A percentile compares a stretch with the other conserved stretches of the same genome.
phyloP scores from a whole-genome alignment of 768 basidiomycete genomes.

The Amanita rimosa region DNA sequence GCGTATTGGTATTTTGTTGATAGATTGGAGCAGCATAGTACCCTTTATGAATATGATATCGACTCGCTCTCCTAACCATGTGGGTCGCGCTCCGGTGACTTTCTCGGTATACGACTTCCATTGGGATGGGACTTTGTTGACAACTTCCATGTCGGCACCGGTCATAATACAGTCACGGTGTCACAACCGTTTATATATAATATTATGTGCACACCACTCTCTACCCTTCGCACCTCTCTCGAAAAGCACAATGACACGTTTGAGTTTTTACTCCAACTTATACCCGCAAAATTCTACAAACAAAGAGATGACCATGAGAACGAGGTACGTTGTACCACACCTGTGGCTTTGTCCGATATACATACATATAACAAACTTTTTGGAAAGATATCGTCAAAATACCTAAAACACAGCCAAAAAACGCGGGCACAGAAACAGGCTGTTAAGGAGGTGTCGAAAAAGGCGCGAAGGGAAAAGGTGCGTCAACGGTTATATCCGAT shows the following conservation, averaged over 20 bases:
- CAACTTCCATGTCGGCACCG: no score
- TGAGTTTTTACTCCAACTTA: constrained; percentile 70
- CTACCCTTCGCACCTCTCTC: constrained; percentile 47
- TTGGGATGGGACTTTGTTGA: no score
- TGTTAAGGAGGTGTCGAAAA: constrained; percentile 81
- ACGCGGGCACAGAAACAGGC: constrained; percentile 75
- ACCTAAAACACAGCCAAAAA: constrained; percentile 72
- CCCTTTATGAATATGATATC: no score
- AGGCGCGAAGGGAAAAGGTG: constrained; percentile 83
- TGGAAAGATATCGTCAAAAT: neutral
- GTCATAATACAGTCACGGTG: no score
- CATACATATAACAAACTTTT: no score
- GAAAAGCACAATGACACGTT: constrained; percentile 83
- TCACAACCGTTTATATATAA: no score
- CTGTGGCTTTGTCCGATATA: no score
- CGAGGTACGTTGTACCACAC: constrained; percentile 40
- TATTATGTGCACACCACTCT: constrained; percentile 41
- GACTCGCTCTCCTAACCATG: no score
- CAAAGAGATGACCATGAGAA: constrained; percentile 60
- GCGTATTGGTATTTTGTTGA: no score
- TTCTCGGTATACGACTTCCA: no score
- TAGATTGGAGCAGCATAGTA: no score
- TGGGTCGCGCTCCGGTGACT: no score
- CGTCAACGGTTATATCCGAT: constrained; percentile 7
- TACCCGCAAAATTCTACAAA: constrained; percentile 86